These are phyloP conservation scores for Pichia sp. DNA, from an alignment of 1,139 yeast genomes.

Conservation along the genomic window DNA sequence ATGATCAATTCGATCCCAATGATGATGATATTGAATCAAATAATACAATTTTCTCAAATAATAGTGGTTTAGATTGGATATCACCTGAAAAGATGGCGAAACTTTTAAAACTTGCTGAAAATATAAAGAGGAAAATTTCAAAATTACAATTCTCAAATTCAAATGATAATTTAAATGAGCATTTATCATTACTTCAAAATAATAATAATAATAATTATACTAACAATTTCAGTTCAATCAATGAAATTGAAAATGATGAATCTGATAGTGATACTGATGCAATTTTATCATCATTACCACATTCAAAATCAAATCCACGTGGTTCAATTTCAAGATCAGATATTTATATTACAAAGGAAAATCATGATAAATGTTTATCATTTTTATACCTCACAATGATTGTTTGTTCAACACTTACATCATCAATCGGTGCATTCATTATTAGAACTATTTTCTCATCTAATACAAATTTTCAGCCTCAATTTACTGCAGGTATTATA, in stretches of 20 bases:
- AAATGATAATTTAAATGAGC: conserved; percentile 1
- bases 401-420: conserved; percentile 37
- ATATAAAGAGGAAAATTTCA: conserved; percentile 8
- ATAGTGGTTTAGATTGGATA: conserved; percentile 25
- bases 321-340: background rate
- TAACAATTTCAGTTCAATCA: conserved; percentile 5
- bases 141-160: conserved; percentile 7
- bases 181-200: conserved; percentile 5
- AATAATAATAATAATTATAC: conserved; percentile 5
- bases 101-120: conserved; percentile 26
- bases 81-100: conserved; percentile 32
- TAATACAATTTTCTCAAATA: conserved; percentile 12
- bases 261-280: conserved; percentile 10
- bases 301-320: background rate
- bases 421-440: conserved; percentile 40
- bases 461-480: conserved; percentile 3
- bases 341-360: conserved; percentile 19
- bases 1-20: conserved; percentile 35
- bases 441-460: conserved; percentile 25
- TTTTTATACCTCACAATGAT: conserved; percentile 38
- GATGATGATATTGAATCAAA: conserved; percentile 31
- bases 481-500: conserved; percentile 9
- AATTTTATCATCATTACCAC: background rate
- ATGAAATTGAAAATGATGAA: conserved; percentile 13
- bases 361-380: conserved; percentile 41